phyloP scores from a whole-genome alignment of 2,329 filamentous ascomycete species.

The Neodidymelliopsis sp. region DNA sequence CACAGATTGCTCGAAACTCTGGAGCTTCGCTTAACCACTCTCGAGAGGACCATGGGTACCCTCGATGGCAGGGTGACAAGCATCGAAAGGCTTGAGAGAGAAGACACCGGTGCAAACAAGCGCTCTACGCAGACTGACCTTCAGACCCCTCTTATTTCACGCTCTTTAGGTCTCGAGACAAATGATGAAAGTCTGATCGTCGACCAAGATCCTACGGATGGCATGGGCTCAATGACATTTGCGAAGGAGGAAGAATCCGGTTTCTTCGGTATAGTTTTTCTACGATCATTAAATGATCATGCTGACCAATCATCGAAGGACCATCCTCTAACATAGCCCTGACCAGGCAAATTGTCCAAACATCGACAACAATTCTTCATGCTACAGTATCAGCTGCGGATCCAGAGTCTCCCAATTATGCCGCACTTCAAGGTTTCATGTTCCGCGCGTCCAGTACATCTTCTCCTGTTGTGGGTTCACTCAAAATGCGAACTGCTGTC shows the following conservation, averaged over 20 bases:
- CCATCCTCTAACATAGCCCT: slow-evolving; percentile 55
- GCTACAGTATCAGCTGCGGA: slow-evolving; percentile 1
- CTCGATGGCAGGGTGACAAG: too few relatives aligned
- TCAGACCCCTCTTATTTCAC: too few relatives aligned
- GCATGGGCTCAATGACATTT: slow-evolving; percentile 48
- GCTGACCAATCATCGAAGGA: too few relatives aligned
- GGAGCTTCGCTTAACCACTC: too few relatives aligned
- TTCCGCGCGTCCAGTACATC: slow-evolving; percentile 28
- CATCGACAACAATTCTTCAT: slow-evolving; percentile 25
- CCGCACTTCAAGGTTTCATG: slow-evolving; percentile 24
- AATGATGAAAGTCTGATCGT: too few relatives aligned
- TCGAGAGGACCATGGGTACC: too few relatives aligned
- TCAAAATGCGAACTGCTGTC: background rate
- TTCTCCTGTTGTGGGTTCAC: slow-evolving; percentile 18
- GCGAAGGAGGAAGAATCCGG: slow-evolving; percentile 48
- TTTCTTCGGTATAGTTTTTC: slow-evolving; percentile 46
- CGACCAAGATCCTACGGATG: slow-evolving; percentile 46
- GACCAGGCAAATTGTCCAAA: slow-evolving; percentile 47
- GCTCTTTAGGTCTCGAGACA: too few relatives aligned
- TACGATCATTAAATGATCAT: too few relatives aligned
- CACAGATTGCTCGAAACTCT: too few relatives aligned
- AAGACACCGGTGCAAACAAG: too few relatives aligned
- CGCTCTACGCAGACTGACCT: too few relatives aligned
- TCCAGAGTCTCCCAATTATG: slow-evolving; percentile 13
- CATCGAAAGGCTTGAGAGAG: too few relatives aligned